Base-by-base conservation (phyloP, 2,329 filamentous ascomycete species). In the Neoscytalidium dimidiatum region DNA sequence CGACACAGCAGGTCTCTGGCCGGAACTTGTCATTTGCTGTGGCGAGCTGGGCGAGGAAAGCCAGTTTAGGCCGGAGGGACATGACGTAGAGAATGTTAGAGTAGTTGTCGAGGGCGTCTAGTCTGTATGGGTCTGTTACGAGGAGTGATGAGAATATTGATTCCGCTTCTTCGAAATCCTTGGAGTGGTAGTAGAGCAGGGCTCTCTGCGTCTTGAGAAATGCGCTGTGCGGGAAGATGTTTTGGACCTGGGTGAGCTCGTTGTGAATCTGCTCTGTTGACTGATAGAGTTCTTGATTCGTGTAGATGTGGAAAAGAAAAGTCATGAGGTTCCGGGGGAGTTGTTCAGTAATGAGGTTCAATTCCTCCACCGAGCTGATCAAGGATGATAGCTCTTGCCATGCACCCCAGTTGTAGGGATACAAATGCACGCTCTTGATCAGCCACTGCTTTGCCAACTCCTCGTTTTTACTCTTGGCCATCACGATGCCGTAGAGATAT, bases 61-160 rank as follows among this genome's bases (percentile, higher is more conserved):
- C 94, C 23, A 99, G 84, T 73, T 97, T 96, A 0, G 95, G 92
- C 9, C 94, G 86, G 67, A 91, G 84, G 48, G 91, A 90, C 82
- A 98, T 90, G 31, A 99, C 94, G 74, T 97, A 98, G 14, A 99
- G 86, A 21, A 98, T 96, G 73, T 99, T 99, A 38, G 94, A 97
- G 77, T 97, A 99, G 73, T 96, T 92, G 73, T 99, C 95, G 19
- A 99, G 85, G 3, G 91, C 91, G 75, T 99, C 95, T 19, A 99
- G 86, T 6, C 95, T 85, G 68, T 88, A 83, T 0, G 87, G 87
- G 57, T 87, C 83, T 77, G 81, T 90, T 81, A 69, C 88, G 80
- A 84, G 90, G 23, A 97, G 84, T 70, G 93, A 88, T 69, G 85
- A 83, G 69, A 89, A 89, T 38, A 90, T 84, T 21, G 81, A 76